Evolutionary conservation across 768 basidiomycete genomes (phyloP).

Genomic region (Austroboletus festivus): DNA sequence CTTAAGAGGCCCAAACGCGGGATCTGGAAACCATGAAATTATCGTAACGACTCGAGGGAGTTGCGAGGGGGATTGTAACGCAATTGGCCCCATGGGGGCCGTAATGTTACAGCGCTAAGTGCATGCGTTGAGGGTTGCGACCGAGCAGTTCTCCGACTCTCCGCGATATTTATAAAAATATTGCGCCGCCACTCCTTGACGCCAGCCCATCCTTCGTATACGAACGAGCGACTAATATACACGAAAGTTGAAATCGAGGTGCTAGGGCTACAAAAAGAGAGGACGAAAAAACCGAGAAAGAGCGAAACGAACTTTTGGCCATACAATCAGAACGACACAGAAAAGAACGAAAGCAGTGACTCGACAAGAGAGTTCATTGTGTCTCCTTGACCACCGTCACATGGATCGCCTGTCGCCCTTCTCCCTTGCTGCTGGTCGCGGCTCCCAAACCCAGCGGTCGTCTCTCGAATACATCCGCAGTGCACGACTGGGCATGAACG

Average conservation of each 20-base stretch:
- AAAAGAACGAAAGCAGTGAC: not conserved
- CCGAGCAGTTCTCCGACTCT: no score
- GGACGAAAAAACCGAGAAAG: not conserved
- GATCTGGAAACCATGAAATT: no score
- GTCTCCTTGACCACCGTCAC: constrained; percentile 46
- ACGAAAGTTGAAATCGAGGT: not conserved
- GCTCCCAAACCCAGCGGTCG: not conserved
- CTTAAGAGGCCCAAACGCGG: no score
- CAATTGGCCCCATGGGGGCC: no score
- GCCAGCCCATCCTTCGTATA: no score
- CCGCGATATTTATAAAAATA: no score
- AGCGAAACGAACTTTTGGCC: not conserved
- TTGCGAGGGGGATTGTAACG: no score
- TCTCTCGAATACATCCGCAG: not conserved
- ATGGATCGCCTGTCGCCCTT: constrained; percentile 33
- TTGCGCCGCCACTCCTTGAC: no score
- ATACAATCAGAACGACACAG: not conserved
- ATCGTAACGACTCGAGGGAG: no score
- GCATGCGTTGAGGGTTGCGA: no score
- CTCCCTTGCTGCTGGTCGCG: no score
- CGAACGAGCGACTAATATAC: not conserved
- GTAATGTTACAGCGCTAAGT: no score
- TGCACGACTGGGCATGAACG: not conserved
- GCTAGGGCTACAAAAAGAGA: constrained; percentile 23
- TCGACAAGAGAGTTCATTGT: not conserved